A percentile compares a stretch with the other conserved stretches of the same genome.
These are phyloP conservation scores for Scheffersomyces quercinus DNA, from an alignment of 1,139 yeast genomes.

Conservation along the genomic window DNA sequence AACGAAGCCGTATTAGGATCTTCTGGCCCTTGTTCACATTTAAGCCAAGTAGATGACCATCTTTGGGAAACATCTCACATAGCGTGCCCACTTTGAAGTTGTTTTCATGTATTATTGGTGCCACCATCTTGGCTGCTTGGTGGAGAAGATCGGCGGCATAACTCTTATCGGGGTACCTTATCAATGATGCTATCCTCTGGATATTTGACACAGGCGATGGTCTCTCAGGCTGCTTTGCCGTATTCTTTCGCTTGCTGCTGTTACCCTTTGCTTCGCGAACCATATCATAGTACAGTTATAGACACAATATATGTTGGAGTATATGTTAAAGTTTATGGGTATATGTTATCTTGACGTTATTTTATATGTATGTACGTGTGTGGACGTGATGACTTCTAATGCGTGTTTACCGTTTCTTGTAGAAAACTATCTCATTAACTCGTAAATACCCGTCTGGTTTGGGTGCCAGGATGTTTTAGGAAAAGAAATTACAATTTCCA, in stretches of 20 bases:
- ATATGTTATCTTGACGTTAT: too few species aligned
- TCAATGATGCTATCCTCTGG: conserved; percentile 56
- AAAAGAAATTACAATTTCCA: too few species aligned
- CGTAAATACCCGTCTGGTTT: too few species aligned
- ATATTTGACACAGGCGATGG: conserved; percentile 53
- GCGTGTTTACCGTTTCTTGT: too few species aligned
- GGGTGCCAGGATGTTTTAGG: too few species aligned
- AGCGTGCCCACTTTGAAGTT: conserved; percentile 66
- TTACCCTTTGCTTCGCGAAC: background rate
- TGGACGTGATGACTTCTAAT: too few species aligned
- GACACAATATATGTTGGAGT: too few species aligned
- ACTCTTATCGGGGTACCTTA: conserved; percentile 53
- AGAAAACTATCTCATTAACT: too few species aligned
- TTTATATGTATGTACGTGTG: too few species aligned
- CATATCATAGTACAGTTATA: background rate
- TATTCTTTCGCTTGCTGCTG: background rate
- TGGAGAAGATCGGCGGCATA: conserved; percentile 60
- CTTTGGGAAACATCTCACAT: conserved; percentile 85
- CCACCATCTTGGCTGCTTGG: conserved; percentile 60
- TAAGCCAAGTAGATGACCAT: conserved; percentile 66
- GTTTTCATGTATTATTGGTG: conserved; percentile 74
- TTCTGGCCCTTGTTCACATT: conserved; percentile 85
- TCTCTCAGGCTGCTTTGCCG: conserved; percentile 9
- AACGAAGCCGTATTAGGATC: conserved; percentile 70
- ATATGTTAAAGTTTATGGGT: too few species aligned